These are phyloP conservation scores for Lepidium aucheri DNA, from an alignment of 345 rosid species.

Conservation along the genomic window DNA sequence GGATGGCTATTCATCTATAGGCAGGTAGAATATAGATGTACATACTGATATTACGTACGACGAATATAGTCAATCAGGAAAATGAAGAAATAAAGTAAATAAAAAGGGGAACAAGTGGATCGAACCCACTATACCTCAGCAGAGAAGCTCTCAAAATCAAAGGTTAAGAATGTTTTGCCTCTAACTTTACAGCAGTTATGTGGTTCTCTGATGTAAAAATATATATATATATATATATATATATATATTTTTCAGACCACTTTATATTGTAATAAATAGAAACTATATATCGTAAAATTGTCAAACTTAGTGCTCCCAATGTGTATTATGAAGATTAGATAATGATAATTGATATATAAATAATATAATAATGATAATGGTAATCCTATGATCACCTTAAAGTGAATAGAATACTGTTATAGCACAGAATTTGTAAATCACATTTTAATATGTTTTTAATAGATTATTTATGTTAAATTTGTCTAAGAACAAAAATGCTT, in stretches of 20 bases:
- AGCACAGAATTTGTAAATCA: neutral
- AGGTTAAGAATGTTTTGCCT: slow-evolving; percentile 22
- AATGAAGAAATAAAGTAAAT: neutral
- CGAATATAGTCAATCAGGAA: slow-evolving; percentile 14
- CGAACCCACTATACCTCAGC: slow-evolving; percentile 26
- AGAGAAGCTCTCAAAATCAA: slow-evolving; percentile 24
- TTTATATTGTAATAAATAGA: neutral
- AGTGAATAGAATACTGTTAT: neutral
- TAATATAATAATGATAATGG: neutral
- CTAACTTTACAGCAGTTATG: slow-evolving; percentile 26
- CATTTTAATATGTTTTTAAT: no score
- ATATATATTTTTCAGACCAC: slow-evolving; percentile 15
- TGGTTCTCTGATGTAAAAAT: neutral
- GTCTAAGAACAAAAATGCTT: neutral
- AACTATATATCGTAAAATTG: neutral
- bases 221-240: no score
- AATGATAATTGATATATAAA: neutral
- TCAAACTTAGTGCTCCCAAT: slow-evolving; percentile 19
- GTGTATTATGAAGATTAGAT: slow-evolving; percentile 14
- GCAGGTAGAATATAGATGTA: slow-evolving; percentile 15
- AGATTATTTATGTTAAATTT: neutral
- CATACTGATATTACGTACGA: neutral
- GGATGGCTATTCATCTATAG: slow-evolving; percentile 12
- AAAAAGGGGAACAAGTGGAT: slow-evolving; percentile 8
- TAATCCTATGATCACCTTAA: slow-evolving; percentile 3